Evolutionary conservation across 495 filamentous ascomycete genomes (phyloP).

Genomic region (Hypoxylon subgilvum): DNA sequence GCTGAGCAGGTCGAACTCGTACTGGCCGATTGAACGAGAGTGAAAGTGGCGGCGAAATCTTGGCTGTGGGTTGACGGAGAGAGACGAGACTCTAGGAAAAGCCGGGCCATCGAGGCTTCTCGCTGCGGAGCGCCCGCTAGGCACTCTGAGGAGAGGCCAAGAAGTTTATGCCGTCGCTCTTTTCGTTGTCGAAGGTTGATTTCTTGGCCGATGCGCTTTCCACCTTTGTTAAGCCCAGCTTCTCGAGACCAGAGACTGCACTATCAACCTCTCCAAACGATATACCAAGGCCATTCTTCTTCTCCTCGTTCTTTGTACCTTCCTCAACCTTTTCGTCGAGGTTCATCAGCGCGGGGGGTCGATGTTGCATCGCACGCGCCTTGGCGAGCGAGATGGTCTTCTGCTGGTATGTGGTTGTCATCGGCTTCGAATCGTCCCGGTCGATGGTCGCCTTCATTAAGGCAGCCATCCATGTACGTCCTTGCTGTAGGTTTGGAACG

Average conservation of each 20-base stretch:
- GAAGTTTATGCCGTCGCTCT: conserved; percentile 35
- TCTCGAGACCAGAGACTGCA: conserved; percentile 54
- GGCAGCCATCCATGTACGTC: conserved; percentile 96
- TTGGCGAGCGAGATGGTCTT: conserved; percentile 90
- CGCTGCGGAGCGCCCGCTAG: no score
- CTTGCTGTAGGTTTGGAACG: conserved; percentile 84
- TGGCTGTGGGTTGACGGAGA: no score
- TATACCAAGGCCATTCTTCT: conserved; percentile 56
- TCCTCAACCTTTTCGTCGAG: conserved; percentile 62
- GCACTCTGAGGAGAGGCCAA: conserved; percentile 48
- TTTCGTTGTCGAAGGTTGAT: conserved; percentile 43
- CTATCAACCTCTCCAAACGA: conserved; percentile 58
- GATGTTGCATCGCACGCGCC: conserved; percentile 78
- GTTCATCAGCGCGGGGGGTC: conserved; percentile 85
- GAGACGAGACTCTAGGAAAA: no score
- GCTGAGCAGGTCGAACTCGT: no score
- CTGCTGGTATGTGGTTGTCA: conserved; percentile 91
- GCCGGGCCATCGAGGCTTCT: no score
- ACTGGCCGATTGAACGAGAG: no score
- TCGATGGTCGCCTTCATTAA: conserved; percentile 99
- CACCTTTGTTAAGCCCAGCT: conserved; percentile 49
- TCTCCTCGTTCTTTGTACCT: conserved; percentile 29
- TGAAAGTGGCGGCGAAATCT: no score
- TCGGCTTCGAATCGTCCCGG: conserved; percentile 76
- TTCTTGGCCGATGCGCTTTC: conserved; percentile 43